Conservation (phyloP, 805 yeast species). For the Saturnispora saitoi region DNA sequence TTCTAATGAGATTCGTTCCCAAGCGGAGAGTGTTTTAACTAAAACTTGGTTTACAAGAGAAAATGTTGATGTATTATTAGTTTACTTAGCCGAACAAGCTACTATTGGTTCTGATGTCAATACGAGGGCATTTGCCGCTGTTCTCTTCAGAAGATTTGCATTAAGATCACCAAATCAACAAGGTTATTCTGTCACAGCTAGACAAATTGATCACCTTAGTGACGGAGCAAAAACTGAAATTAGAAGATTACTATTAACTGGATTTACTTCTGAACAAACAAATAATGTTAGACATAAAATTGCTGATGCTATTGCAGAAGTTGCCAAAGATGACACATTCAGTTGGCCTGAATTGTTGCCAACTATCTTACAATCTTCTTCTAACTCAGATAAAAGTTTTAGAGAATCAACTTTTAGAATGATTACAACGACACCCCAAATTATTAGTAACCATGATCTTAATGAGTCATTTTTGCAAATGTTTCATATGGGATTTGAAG, state of each 20-base stretch:
- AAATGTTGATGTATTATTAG: conserved; percentile 59
- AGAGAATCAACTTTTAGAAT: conserved; percentile 91
- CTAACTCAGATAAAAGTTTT: conserved; percentile 47
- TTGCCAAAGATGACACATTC: conserved; percentile 59
- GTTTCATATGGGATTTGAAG: conserved; percentile 75
- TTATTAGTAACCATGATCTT: conserved; percentile 42
- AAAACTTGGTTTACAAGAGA: conserved; percentile 65
- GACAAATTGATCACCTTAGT: conserved; percentile 66
- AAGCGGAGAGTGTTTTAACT: conserved; percentile 67
- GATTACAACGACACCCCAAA: conserved; percentile 72
- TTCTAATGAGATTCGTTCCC: conserved; percentile 63
- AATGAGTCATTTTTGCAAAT: conserved; percentile 49
- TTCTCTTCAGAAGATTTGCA: conserved; percentile 80
- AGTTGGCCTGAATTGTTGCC: conserved; percentile 78
- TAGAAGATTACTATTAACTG: conserved; percentile 57
- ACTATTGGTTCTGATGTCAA: conserved; percentile 51
- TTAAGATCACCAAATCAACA: conserved; percentile 65
- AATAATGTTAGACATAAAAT: conserved; percentile 80
- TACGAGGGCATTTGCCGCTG: conserved; percentile 71
- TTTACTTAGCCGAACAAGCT: conserved; percentile 77
- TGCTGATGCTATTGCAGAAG: conserved; percentile 90
- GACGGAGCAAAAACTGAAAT: conserved; percentile 53
- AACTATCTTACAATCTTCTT: conserved; percentile 55
- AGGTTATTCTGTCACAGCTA: conserved; percentile 54
- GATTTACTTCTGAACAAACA: conserved; percentile 62